Conservation (phyloP, 2,329 filamentous ascomycete genomes). For the Verticillium isaacii region DNA sequence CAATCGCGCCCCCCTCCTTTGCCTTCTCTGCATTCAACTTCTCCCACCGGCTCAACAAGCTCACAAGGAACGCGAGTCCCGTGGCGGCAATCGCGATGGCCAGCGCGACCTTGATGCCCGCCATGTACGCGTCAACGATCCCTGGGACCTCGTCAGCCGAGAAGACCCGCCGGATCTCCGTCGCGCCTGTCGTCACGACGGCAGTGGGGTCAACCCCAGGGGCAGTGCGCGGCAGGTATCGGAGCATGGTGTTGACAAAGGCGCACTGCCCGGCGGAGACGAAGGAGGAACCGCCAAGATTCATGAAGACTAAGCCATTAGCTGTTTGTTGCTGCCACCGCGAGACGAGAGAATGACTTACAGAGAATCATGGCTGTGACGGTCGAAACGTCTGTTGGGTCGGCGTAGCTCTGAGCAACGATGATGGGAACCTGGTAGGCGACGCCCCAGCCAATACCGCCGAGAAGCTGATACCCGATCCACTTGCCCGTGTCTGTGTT, state of each 20-base stretch:
- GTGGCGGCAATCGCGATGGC: conserved; percentile 19
- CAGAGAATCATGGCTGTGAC: conserved; percentile 41
- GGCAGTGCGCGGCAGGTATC: conserved; percentile 38
- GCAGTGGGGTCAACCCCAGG: conserved; percentile 38
- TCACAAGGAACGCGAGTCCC: conserved; percentile 22
- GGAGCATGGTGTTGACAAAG: conserved; percentile 49
- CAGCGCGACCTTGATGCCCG: conserved; percentile 23
- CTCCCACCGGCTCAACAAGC: conserved; percentile 5
- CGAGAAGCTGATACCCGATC: conserved; percentile 39
- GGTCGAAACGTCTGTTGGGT: conserved; percentile 36
- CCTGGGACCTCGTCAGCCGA: conserved; percentile 34
- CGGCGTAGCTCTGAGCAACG: conserved; percentile 39
- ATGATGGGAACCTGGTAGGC: conserved; percentile 39
- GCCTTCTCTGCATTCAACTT: neutral
- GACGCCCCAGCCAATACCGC: conserved; percentile 36
- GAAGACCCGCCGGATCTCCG: conserved; percentile 41
- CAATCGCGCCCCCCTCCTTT: neutral
- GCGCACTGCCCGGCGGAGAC: conserved; percentile 46
- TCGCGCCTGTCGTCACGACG: conserved; percentile 50
- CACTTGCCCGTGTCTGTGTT: conserved; percentile 28
- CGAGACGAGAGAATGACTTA: neutral
- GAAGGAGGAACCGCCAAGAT: conserved; percentile 41
- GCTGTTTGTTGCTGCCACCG: neutral
- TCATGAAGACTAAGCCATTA: conserved; percentile 25
- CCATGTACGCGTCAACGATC: conserved; percentile 29